Base-by-base conservation (phyloP, 2,329 filamentous ascomycete genomes). In the Lojkania enalia region DNA sequence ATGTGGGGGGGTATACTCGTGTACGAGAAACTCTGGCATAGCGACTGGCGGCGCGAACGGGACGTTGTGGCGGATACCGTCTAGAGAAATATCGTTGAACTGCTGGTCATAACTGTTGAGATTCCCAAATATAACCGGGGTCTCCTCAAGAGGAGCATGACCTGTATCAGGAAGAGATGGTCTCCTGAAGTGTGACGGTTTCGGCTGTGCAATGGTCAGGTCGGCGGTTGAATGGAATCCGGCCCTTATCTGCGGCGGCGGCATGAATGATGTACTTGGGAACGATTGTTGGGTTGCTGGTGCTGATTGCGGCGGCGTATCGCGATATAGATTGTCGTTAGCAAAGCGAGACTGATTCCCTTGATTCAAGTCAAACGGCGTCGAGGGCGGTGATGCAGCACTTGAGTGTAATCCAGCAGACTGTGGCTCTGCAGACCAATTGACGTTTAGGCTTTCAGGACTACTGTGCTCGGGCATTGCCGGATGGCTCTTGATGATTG, bases 291-390 rank as follows among this genome's bases (percentile, higher is more conserved):
- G 75, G n/a, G 69, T 71, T 2, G 75, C 73, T 12, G 75, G 75
- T 27, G 75, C 75, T 19, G 75, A 77, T 49, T 77, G 75, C 5
- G 75, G 75, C 27, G 75, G 75, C 3, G 75, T 76, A 45, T 76
- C 74, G 37, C 72, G 73, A 44, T 70, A 72, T 53, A 60, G 52
- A 53, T 44, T 58, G 14, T 67, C 67, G 30, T 63, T 66, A 6
- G 52, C 48, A 42, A 70, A 50, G 11, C 58, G 57, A 9, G 56
- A 53, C 33, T 69, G 60, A 11, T 61, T 60, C 14, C 62, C 23
- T 36, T 63, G 64, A 21, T 54, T 58, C 12, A 63, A 32, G 35
- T 70, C 64, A 31, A 70, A 41, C 11, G 74, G 74, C n/a, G 74
- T 75, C 7, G 68, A 67, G 13, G 74, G 74, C n/a, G 75, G 75